Base-by-base conservation (phyloP, 148 eudicot genomes). In the Vaccinium darrowii region DNA sequence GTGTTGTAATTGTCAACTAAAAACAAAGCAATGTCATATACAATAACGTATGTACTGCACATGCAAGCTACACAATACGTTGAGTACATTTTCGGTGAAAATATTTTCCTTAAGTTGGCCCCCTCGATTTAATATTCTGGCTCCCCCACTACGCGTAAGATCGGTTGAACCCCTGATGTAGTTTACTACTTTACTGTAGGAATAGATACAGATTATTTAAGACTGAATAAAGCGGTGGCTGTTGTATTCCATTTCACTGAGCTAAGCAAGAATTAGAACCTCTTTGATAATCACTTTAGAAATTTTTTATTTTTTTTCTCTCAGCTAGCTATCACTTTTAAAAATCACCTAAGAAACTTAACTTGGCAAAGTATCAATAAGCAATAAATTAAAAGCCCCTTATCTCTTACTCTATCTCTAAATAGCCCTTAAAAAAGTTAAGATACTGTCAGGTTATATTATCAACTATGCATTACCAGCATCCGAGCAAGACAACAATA, bases 251-350 rank as follows among this genome's bases (percentile, higher is more conserved):
- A 69, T 69, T 27, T 27, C 39, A 12, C 13, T 69, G 74, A 27
- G 74, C 3, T 69, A 69, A 69, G 74, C 74, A 69, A 69, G 74
- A 69, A 69, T 69, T 69, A 69, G 39, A 69, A 67, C 73, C 33
- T 67, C 39, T 36, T 67, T 25, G 73, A 25, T 11, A 0, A 23
- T n/a, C 33, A 63, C 71, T 67, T 67, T 67, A 67, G 39, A 23
- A 69, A 69, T 16, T 12, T 1, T 33, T 1, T 33, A 1, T 33
- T 33, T 33, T 33, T 33, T 33, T 3, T 36, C 39, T 36, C 39
- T 36, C 39, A 36, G 39, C 39, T 36, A 36, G 39, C 39, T 36
- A 36, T 36, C 39, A 36, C 39, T 36, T 36, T 36, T 36, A 36
- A 36, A 36, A 36, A 36, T 36, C 39, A 36, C 39, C 39, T 2